phyloP scores from a whole-genome alignment of 2,329 filamentous ascomycete species.

The Escovopsis weberi region DNA sequence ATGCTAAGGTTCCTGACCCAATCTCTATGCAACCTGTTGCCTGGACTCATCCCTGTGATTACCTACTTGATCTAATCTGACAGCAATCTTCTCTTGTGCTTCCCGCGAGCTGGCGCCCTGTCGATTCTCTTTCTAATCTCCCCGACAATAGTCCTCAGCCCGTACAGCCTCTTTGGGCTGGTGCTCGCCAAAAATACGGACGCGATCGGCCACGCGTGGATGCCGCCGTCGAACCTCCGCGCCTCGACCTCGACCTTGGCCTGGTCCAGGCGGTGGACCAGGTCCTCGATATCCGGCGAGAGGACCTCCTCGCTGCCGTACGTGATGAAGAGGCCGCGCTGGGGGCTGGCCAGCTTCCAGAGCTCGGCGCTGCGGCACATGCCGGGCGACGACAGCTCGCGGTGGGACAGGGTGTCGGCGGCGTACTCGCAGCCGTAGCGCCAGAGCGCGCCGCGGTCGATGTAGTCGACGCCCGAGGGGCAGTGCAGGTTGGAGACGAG shows the following conservation, averaged over 20 bases:
- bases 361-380: slow-evolving; percentile 48
- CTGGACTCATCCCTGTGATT: slow-evolving; percentile 14
- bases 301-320: slow-evolving; percentile 71
- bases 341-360: slow-evolving; percentile 54
- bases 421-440: slow-evolving; percentile 55
- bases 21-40: slow-evolving; percentile 2
- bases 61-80: slow-evolving; percentile 56
- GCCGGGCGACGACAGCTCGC: slow-evolving; percentile 45
- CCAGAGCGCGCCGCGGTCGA: slow-evolving; percentile 51
- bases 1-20: slow-evolving; percentile 30
- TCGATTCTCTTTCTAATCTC: slow-evolving; percentile 22
- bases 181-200: slow-evolving; percentile 39
- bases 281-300: slow-evolving; percentile 49
- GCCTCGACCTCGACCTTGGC: slow-evolving; percentile 39
- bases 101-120: slow-evolving; percentile 7
- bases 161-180: slow-evolving; percentile 34
- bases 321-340: slow-evolving; percentile 51
- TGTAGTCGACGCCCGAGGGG: slow-evolving; percentile 61
- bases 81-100: slow-evolving; percentile 12
- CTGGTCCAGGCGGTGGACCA: slow-evolving; percentile 41
- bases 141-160: slow-evolving; percentile 28
- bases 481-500: slow-evolving; percentile 53
- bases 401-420: slow-evolving; percentile 26
- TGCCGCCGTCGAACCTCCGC: slow-evolving; percentile 47
- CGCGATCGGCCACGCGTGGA: slow-evolving; percentile 76